Evolutionary conservation across 192 early-diverging fungal genomes (phyloP).

Genomic region (Dispira simplex): DNA sequence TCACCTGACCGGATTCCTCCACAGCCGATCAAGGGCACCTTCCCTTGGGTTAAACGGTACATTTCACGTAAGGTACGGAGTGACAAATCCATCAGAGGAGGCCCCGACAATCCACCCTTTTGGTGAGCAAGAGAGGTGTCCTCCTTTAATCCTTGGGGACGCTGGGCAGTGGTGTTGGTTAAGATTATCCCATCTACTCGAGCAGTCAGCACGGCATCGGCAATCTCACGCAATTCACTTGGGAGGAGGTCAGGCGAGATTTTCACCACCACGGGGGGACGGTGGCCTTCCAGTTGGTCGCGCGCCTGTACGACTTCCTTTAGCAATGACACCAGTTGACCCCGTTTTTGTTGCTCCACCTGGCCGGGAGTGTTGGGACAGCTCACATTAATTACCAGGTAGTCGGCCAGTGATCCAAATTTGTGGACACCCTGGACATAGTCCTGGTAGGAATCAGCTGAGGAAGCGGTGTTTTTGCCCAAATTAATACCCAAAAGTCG

Average conservation of each 20-base stretch:
- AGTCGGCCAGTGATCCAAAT: conserved; percentile 72
- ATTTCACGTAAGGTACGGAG: conserved; percentile 52
- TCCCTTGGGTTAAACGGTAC: conserved; percentile 57
- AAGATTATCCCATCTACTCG: conserved; percentile 77
- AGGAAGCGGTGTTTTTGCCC: conserved; percentile 73
- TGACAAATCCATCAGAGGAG: conserved; percentile 55
- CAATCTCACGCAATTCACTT: conserved; percentile 64
- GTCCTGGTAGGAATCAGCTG: conserved; percentile 50
- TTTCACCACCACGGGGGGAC: conserved; percentile 73
- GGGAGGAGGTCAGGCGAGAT: conserved; percentile 73
- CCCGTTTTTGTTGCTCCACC: conserved; percentile 48
- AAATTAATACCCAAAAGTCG: conserved; percentile 72
- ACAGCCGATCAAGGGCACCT: conserved; percentile 73
- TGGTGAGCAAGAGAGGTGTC: conserved; percentile 24
- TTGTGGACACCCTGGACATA: conserved; percentile 61
- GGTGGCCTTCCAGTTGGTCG: conserved; percentile 26
- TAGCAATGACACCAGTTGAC: conserved; percentile 53
- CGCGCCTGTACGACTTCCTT: conserved; percentile 29
- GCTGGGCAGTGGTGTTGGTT: conserved; percentile 72
- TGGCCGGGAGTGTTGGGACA: conserved; percentile 82
- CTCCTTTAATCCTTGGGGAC: conserved; percentile 40
- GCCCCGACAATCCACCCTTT: conserved; percentile 72
- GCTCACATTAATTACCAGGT: conserved; percentile 78
- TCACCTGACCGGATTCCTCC: conserved; percentile 64
- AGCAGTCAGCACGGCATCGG: conserved; percentile 49